These are phyloP conservation scores for Pneumocystis wakefieldiae DNA, from an alignment of 1,139 yeast species.

Conservation along the genomic window DNA sequence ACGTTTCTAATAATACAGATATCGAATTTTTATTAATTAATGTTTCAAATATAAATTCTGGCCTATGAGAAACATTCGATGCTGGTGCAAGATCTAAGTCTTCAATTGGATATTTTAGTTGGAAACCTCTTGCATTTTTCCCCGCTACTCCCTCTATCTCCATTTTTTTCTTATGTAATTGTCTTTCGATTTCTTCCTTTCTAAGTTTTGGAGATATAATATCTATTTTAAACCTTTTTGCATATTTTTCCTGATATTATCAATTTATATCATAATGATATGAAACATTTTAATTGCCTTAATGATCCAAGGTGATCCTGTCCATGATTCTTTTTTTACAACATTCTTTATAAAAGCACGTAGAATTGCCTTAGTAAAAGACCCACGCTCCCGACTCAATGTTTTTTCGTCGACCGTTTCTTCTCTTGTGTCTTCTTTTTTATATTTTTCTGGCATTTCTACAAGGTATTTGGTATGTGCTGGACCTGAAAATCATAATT, in stretches of 20 bases:
- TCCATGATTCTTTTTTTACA: constrained; percentile 62
- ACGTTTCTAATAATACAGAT: constrained; percentile 36
- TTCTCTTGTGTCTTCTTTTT: constrained; percentile 36
- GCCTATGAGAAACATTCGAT: constrained; percentile 13
- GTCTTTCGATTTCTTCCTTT: constrained; percentile 14
- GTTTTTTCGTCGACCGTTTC: constrained; percentile 47
- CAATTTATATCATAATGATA: neutral
- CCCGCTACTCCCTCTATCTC: neutral
- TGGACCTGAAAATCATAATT: constrained; percentile 28
- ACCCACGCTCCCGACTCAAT: constrained; percentile 66
- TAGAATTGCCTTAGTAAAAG: constrained; percentile 78
- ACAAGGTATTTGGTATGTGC: constrained; percentile 61
- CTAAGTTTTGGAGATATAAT: constrained; percentile 23
- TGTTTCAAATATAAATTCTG: constrained; percentile 12
- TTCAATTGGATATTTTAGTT: constrained; percentile 7
- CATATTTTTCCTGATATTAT: constrained; percentile 24
- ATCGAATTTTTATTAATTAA: constrained; percentile 13
- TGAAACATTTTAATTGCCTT: constrained; percentile 33
- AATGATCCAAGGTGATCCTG: constrained; percentile 97
- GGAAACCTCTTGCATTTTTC: neutral
- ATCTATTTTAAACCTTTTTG: constrained; percentile 25
- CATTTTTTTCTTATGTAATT: neutral
- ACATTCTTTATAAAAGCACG: constrained; percentile 80
- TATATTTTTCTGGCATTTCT: constrained; percentile 29
- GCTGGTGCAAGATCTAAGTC: constrained; percentile 13